Evolutionary conservation across 164 flowering plant species (phyloP).

Genomic region (Piper longum): DNA sequence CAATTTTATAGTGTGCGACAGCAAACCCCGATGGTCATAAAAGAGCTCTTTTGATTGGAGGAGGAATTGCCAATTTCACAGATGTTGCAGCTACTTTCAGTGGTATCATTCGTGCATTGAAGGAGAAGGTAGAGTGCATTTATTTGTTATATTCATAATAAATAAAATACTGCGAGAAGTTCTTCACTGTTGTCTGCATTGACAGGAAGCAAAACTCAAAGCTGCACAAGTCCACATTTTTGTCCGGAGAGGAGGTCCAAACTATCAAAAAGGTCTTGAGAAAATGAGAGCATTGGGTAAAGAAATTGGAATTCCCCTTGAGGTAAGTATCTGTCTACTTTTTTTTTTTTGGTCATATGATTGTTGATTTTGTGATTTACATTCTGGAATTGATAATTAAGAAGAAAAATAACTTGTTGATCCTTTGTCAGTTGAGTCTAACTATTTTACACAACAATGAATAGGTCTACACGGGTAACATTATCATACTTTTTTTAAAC

Average conservation of each 20-base stretch:
- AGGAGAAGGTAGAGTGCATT: slow-evolving; percentile 9
- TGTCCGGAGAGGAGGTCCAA: slow-evolving; percentile 95
- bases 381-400: no score
- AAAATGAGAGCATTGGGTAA: slow-evolving; percentile 77
- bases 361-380: no score
- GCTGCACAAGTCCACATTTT: slow-evolving; percentile 82
- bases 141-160: neutral
- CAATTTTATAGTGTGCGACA: slow-evolving; percentile 56
- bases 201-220: slow-evolving; percentile 65
- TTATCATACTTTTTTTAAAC: no score
- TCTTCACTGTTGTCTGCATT: neutral
- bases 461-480: no score
- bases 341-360: no score
- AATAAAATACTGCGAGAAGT: neutral
- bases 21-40: slow-evolving; percentile 79
- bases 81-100: slow-evolving; percentile 90
- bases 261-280: slow-evolving; percentile 79
- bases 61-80: slow-evolving; percentile 88
- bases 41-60: slow-evolving; percentile 83
- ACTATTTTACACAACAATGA: no score
- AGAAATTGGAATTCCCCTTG: slow-evolving; percentile 72
- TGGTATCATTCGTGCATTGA: slow-evolving; percentile 68
- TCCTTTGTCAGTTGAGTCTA: no score
- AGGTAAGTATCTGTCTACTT: slow-evolving; percentile 28
- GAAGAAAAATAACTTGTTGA: no score